phyloP scores from a whole-genome alignment of 169 alveolate genomes.

The Perkinsus chesapeaki region DNA sequence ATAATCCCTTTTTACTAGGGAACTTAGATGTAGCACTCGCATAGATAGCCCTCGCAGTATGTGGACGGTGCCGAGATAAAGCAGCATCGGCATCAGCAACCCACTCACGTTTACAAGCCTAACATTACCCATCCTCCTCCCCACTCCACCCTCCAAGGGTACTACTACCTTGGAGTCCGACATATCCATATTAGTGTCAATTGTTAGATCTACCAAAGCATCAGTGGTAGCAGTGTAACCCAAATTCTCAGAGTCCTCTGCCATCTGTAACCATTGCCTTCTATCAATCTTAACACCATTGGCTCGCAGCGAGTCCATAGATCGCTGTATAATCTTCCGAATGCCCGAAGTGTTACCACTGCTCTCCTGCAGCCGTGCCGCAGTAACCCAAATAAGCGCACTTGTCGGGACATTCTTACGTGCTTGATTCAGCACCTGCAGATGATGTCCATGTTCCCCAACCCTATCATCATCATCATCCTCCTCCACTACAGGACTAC shows the following conservation, averaged over 20 bases:
- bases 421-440: constrained; percentile 90
- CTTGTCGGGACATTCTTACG: constrained; percentile 89
- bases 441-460: too few species aligned
- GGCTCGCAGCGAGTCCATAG: constrained; percentile 64
- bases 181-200: constrained; percentile 15
- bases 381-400: constrained; percentile 89
- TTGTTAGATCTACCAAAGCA: constrained; percentile 68
- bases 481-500: not conserved
- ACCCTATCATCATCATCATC: not conserved
- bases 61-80: constrained; percentile 55
- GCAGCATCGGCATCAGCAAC: constrained; percentile 68
- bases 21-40: constrained; percentile 65
- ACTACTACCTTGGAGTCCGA: constrained; percentile 13
- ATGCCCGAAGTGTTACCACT: constrained; percentile 45
- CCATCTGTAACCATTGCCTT: constrained; percentile 83
- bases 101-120: constrained; percentile 48
- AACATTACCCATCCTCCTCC: constrained; percentile 38
- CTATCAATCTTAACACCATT: constrained; percentile 67
- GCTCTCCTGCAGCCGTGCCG: constrained; percentile 94
- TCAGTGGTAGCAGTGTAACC: constrained; percentile 69
- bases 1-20: constrained; percentile 64
- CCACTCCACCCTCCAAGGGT: too few species aligned
- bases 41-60: constrained; percentile 75
- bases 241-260: constrained; percentile 76
- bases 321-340: constrained; percentile 67